Percentiles rank a stretch among this genome's conserved stretches.
These are phyloP conservation scores for Solanum ossicruentum DNA, from an alignment of 257 asterid genomes.

Conservation along the genomic window DNA sequence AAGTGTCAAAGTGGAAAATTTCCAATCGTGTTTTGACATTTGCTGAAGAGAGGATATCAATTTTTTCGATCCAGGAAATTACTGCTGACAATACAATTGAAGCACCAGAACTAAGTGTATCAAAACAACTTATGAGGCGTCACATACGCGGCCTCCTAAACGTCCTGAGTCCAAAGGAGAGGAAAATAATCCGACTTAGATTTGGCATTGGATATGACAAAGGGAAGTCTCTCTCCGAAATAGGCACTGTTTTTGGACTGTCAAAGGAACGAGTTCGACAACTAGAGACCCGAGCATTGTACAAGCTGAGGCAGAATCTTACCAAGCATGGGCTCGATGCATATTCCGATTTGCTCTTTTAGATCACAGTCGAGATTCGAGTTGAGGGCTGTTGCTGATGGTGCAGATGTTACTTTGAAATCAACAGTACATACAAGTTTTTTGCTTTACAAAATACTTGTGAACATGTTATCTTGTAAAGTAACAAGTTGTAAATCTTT, in stretches of 20 bases:
- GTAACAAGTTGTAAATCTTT: neutral
- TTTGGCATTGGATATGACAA: constrained; percentile 58
- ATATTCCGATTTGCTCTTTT: constrained; percentile 41
- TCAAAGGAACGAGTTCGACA: constrained; percentile 87
- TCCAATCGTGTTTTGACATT: neutral
- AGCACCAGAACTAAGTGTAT: constrained; percentile 36
- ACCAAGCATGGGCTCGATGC: constrained; percentile 59
- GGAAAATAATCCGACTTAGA: constrained; percentile 52
- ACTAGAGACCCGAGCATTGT: constrained; percentile 66
- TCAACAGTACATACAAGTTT: neutral
- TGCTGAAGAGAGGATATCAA: neutral
- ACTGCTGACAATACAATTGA: constrained; percentile 71
- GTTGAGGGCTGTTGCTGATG: neutral
- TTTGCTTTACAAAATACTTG: neutral
- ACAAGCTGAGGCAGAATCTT: constrained; percentile 71
- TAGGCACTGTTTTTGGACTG: constrained; percentile 57
- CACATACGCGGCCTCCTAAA: constrained; percentile 56
- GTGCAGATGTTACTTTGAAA: neutral
- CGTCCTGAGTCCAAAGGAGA: constrained; percentile 60
- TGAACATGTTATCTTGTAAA: neutral
- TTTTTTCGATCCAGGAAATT: constrained; percentile 50
- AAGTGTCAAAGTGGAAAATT: neutral
- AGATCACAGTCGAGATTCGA: neutral
- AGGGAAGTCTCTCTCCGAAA: constrained; percentile 65
- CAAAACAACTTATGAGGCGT: constrained; percentile 71